Evolutionary conservation across 2,329 filamentous ascomycete species (phyloP).

Genomic region (Cercospora beticola): DNA sequence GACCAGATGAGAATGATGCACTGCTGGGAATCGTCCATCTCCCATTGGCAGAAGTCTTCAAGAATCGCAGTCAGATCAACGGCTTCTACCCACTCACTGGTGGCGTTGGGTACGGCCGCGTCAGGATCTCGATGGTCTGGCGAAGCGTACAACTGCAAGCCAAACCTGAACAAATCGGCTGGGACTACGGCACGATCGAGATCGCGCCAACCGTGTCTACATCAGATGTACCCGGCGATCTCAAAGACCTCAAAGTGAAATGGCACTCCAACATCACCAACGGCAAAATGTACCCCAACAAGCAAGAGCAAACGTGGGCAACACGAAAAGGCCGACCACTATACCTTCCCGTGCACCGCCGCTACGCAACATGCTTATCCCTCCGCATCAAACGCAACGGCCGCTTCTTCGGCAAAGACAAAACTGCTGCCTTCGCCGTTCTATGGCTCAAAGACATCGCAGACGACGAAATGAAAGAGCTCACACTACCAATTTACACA

Average conservation of each 20-base stretch:
- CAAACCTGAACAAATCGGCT: conserved; percentile 61
- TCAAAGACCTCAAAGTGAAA: conserved; percentile 54
- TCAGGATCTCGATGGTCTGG: conserved; percentile 70
- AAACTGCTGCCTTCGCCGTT: conserved; percentile 61
- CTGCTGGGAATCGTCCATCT: conserved; percentile 70
- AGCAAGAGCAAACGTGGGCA: conserved; percentile 52
- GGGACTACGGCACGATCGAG: conserved; percentile 71
- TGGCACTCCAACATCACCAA: conserved; percentile 58
- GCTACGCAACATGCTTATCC: conserved; percentile 59
- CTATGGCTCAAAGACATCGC: conserved; percentile 69
- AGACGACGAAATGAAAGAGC: conserved; percentile 63
- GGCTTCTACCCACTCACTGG: conserved; percentile 66
- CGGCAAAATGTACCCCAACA: conserved; percentile 57
- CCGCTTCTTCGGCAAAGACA: conserved; percentile 45
- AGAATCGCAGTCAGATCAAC: conserved; percentile 63
- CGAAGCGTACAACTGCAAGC: conserved; percentile 65
- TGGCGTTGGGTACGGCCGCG: conserved; percentile 69
- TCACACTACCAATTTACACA: conserved; percentile 65
- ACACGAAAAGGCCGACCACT: conserved; percentile 49
- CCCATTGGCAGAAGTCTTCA: conserved; percentile 61
- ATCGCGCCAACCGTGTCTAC: conserved; percentile 55
- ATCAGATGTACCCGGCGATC: conserved; percentile 51
- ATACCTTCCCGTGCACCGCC: conserved; percentile 59
- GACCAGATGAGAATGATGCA: conserved; percentile 67
- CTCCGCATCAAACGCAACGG: conserved; percentile 60